Evolutionary conservation across 768 basidiomycete genomes (phyloP), one percentile per base, ranked within the genome.

Genomic region (Rhizopogon vinicolor): DNA sequence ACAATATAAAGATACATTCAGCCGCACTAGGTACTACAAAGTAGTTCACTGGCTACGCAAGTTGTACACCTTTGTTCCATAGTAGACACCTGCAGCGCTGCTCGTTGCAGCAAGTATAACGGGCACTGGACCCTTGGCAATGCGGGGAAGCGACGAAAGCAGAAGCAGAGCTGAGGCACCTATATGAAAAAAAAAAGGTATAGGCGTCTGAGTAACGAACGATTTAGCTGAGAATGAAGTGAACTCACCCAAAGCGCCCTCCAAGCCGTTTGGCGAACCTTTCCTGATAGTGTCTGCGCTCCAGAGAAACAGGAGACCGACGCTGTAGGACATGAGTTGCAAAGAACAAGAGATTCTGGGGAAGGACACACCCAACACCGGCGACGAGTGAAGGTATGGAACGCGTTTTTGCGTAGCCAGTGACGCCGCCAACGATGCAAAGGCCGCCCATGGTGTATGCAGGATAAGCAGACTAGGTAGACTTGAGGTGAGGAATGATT

Each of bases 321-420:
- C 89, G 62, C 89, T 91, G 33, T 18, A 55, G 58, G 0, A 43
- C 18, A 51, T 56, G 40, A 59, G 56, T 37, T 14, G 25, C 31
- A 25, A 31, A 14, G 3, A 14, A 6, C 31, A 19, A 37, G 6
- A 19, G 18, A 49, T 19, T 31, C 13, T 5, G 39, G 31, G 39
- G 37, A 52, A 8, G 13, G 49, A 68, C 84, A 42, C 62, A 92
- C 90, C 86, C 78, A 43, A 91, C 80, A 40, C 91, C 91, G 55
- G 91, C 91, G 18, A 93, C 82, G 41, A 93, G 68, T 12, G 92
- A 93, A 6, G 91, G 92, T 31, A 93, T 74, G 33, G 90, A 93
- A 22, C 85, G 81, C 57, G 85, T 89, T 61, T 81, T 77, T 7
- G 75, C 81, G 58, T 82, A 91, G 31, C 89, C 91, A 42, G 85